Conservation (phyloP, 2,329 filamentous ascomycete genomes). For the Fusarium euwallaceae region DNA sequence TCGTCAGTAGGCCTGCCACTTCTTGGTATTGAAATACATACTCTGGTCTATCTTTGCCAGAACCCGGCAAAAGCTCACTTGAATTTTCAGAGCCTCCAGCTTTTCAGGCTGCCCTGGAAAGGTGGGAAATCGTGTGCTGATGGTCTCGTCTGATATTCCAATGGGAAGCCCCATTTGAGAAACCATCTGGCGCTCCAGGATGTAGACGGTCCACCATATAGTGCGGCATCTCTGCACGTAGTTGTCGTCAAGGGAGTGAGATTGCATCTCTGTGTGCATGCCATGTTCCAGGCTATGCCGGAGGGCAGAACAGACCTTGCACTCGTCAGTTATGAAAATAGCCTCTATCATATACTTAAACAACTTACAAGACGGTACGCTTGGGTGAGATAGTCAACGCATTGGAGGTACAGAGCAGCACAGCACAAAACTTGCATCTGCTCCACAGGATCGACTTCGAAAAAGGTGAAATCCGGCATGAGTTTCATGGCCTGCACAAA, state of each 20-base stretch:
- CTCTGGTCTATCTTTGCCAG: conserved; percentile 40
- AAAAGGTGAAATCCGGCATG: conserved; percentile 39
- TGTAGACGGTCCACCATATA: conserved; percentile 38
- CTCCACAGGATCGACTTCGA: conserved; percentile 28
- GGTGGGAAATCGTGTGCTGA: conserved; percentile 31
- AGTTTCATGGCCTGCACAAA: conserved; percentile 39
- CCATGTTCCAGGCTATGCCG: conserved; percentile 24
- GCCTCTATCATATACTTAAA: no score
- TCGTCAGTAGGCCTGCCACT: neutral
- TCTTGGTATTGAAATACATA: neutral
- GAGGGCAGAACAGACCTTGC: conserved; percentile 32
- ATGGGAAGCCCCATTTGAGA: conserved; percentile 37
- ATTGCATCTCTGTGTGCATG: conserved; percentile 40
- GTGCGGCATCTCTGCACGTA: conserved; percentile 32
- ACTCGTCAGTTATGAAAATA: neutral
- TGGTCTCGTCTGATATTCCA: conserved; percentile 32
- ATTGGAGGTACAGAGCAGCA: conserved; percentile 33
- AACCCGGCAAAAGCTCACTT: conserved; percentile 29
- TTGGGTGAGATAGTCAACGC: conserved; percentile 19
- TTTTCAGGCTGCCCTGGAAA: conserved; percentile 21
- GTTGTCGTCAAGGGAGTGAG: conserved; percentile 8
- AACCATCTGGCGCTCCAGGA: conserved; percentile 33
- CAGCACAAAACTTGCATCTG: conserved; percentile 38
- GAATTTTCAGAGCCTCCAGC: conserved; percentile 25
- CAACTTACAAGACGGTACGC: conserved; percentile 26